A percentile compares a stretch with the other conserved stretches of the same genome.
Conservation (phyloP, 2,329 filamentous ascomycete genomes). For the Xylariales sp. region DNA sequence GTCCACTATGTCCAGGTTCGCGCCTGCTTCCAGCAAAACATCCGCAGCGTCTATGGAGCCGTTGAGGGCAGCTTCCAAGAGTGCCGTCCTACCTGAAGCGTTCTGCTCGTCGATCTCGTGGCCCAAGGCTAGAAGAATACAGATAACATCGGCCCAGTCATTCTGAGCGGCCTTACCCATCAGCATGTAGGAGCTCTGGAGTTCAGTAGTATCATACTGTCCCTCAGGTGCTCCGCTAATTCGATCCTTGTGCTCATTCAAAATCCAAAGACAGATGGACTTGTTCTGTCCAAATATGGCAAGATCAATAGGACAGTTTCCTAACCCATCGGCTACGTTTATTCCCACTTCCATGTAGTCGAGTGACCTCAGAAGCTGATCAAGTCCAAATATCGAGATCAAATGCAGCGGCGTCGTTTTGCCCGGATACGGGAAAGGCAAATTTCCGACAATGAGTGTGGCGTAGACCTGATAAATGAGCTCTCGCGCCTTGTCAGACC, state of each 20-base stretch:
- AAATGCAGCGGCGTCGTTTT: not conserved
- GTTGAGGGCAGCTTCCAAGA: not conserved
- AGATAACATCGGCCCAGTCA: not conserved
- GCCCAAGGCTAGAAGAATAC: not conserved
- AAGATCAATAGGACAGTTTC: not conserved
- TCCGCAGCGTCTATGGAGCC: not conserved
- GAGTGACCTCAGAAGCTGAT: not conserved
- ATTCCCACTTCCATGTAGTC: not conserved
- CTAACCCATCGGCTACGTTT: not conserved
- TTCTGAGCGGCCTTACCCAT: not conserved
- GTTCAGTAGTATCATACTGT: not conserved
- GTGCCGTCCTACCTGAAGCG: not conserved
- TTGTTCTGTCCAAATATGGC: not conserved
- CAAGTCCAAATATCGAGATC: not conserved
- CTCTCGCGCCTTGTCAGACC: not conserved
- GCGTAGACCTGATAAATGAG: not conserved
- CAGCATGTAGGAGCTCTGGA: not conserved
- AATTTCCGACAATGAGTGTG: not conserved
- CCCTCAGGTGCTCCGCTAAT: no score
- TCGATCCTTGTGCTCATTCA: no score
- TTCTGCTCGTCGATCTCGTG: not conserved
- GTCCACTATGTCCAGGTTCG: no score
- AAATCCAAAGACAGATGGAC: not conserved
- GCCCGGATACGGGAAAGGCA: no score
- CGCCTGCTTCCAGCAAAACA: not conserved